Percentiles rank a stretch among this genome's conserved stretches.
These are phyloP conservation scores for Prunus yedoensis DNA, from an alignment of 331 rosid species.

Conservation along the genomic window DNA sequence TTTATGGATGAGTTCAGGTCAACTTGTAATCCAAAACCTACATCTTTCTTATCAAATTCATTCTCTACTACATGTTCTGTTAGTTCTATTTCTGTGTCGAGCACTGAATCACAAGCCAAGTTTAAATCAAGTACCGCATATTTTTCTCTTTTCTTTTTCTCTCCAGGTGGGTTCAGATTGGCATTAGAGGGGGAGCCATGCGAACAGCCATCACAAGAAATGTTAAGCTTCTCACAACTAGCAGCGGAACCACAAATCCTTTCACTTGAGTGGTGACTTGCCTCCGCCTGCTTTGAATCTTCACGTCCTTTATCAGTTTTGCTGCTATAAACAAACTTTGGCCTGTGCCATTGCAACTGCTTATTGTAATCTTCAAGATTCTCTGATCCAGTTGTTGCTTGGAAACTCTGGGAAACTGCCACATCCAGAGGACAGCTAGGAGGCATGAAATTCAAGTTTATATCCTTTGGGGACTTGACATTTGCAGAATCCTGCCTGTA, in stretches of 20 bases:
- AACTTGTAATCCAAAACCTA: slow-evolving; percentile 35
- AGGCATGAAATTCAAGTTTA: slow-evolving; percentile 56
- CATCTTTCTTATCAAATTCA: slow-evolving; percentile 23
- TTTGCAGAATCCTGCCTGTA: slow-evolving; percentile 25
- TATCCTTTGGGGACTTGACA: slow-evolving; percentile 24
- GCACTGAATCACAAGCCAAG: slow-evolving; percentile 18
- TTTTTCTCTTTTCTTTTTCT: slow-evolving; percentile 30
- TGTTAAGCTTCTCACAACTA: slow-evolving; percentile 11
- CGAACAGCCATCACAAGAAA: slow-evolving; percentile 23
- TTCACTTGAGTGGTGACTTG: slow-evolving; percentile 19
- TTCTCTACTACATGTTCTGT: slow-evolving; percentile 33
- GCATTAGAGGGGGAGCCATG: slow-evolving; percentile 18
- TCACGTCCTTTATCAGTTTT: slow-evolving; percentile 27
- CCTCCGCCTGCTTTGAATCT: slow-evolving; percentile 25
- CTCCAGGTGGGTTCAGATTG: slow-evolving; percentile 25
- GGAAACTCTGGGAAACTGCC: slow-evolving; percentile 24
- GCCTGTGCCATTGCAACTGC: slow-evolving; percentile 33
- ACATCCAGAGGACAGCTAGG: slow-evolving; percentile 32
- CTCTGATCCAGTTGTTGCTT: slow-evolving; percentile 22
- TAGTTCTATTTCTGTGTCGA: slow-evolving; percentile 22
- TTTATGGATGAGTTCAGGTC: slow-evolving; percentile 59
- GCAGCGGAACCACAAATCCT: slow-evolving; percentile 22
- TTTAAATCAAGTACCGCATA: slow-evolving; percentile 27
- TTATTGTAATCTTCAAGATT: slow-evolving; percentile 27
- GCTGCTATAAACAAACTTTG: slow-evolving; percentile 16